A percentile compares a stretch with the other conserved stretches of the same genome.
Conservation (phyloP, 192 early-diverging fungal genomes). For the Podila minutissima region DNA sequence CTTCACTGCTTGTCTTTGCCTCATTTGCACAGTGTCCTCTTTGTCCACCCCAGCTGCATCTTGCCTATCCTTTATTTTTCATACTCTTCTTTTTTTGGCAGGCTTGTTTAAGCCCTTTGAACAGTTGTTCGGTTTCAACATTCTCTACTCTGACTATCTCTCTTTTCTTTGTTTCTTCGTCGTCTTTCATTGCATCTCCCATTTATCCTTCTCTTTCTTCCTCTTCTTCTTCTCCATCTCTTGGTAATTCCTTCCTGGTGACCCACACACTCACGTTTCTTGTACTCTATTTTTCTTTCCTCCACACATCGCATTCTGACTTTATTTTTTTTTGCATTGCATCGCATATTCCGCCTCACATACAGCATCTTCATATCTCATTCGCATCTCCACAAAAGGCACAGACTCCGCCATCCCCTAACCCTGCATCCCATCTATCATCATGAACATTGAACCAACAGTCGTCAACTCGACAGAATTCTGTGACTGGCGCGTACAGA, state of each 20-base stretch:
- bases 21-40: no score
- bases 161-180: not conserved
- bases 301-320: not conserved
- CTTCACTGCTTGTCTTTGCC: no score
- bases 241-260: not conserved
- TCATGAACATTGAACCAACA: not conserved
- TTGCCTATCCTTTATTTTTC: no score
- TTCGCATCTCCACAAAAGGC: no score
- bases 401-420: no score
- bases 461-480: conserved; percentile 19
- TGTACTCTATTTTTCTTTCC: not conserved
- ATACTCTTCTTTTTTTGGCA: no score
- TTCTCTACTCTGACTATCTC: not conserved
- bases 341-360: not conserved
- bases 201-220: not conserved
- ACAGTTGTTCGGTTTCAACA: no score
- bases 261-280: not conserved
- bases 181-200: not conserved
- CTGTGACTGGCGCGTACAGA: conserved; percentile 49
- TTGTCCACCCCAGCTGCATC: no score
- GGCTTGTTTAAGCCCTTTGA: no score
- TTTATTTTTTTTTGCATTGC: not conserved
- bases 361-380: not conserved
- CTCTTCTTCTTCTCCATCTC: not conserved
- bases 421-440: not conserved